Conservation (phyloP, 768 basidiomycete genomes). For the Amanita phalloides region DNA sequence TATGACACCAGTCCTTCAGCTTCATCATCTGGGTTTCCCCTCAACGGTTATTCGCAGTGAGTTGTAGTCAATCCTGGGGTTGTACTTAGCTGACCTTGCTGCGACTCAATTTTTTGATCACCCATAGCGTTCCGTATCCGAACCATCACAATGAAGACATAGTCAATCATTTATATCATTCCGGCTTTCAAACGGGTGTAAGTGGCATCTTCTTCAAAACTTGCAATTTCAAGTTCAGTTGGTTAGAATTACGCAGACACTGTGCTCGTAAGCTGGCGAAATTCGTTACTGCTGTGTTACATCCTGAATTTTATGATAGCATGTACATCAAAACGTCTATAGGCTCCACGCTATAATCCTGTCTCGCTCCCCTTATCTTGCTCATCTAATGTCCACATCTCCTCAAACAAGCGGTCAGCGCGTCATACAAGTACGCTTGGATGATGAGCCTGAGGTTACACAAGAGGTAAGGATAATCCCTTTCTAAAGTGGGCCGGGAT, state of each 20-base stretch:
- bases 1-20: slow-evolving; percentile 24
- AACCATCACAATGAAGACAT: slow-evolving; percentile 65
- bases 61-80: slow-evolving; percentile 15
- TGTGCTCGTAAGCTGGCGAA: slow-evolving; percentile 44
- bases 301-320: slow-evolving; percentile 27
- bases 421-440: slow-evolving; percentile 63
- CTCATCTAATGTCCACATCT: slow-evolving; percentile 79
- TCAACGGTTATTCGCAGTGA: slow-evolving; percentile 55
- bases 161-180: slow-evolving; percentile 66
- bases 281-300: not conserved
- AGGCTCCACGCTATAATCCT: slow-evolving; percentile 79
- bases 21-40: slow-evolving; percentile 30
- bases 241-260: slow-evolving; percentile 75
- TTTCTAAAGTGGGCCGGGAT: not conserved
- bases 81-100: not conserved
- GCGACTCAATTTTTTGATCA: not conserved
- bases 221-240: slow-evolving; percentile 7
- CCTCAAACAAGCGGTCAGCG: slow-evolving; percentile 56
- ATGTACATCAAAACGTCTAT: slow-evolving; percentile 66
- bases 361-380: slow-evolving; percentile 80
- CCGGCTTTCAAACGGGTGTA: slow-evolving; percentile 77
- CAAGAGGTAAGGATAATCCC: slow-evolving; percentile 52
- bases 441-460: slow-evolving; percentile 73
- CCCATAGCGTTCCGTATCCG: slow-evolving; percentile 37
- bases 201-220: slow-evolving; percentile 20